Evolutionary conservation across 768 basidiomycete species (phyloP), one percentile per base, ranked within the genome.

Genomic region (Neoboletus brunneissimus): DNA sequence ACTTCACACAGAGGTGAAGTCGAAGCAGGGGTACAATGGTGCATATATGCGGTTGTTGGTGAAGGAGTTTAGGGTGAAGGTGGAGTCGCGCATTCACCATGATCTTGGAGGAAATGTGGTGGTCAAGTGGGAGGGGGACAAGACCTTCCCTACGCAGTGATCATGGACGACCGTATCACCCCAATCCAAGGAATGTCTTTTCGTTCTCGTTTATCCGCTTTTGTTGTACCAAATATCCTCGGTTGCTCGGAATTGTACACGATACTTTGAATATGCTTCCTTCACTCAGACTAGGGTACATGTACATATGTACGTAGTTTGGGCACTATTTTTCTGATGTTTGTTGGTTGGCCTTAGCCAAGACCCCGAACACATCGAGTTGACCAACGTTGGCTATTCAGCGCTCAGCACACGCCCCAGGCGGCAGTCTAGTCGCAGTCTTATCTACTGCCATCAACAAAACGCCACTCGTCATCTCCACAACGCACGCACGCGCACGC

Each of bases 401-500:
- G 18, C 18, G 4, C 48, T 48, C 31, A 48, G 18, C 18, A 2
- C 48, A 48, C 20, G 34, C 22, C 23, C 16, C 34, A 22, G 32
- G 32, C 32, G 47, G 47, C 15, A 47, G 20, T 45, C 20, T n/a
- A 18, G 42, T 37, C 22, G 40, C 34, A 22, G 9, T 20, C 48
- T 40, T 25, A 31, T 32, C 46, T 32, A 45, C 35, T 34, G 35
- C 38, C 7, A 38, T 41, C 43, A 27, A 46, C 15, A 44, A 45
- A 46, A 42, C 42, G 43, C n/a, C 37, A 63, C 32, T 43, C 13
- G 47, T 54, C 47, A 48, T 49, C 50, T 43, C 22, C 22, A 40
- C 43, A 47, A 55, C 57, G 53, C 65, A 35, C 59, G 51, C 55
- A 51, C 59, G 54, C 65, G 57, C 45, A 59, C 61, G 55, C 34